These are phyloP conservation scores for Boeremia lycopersici DNA, from an alignment of 2,329 filamentous ascomycete species.

Conservation along the genomic window DNA sequence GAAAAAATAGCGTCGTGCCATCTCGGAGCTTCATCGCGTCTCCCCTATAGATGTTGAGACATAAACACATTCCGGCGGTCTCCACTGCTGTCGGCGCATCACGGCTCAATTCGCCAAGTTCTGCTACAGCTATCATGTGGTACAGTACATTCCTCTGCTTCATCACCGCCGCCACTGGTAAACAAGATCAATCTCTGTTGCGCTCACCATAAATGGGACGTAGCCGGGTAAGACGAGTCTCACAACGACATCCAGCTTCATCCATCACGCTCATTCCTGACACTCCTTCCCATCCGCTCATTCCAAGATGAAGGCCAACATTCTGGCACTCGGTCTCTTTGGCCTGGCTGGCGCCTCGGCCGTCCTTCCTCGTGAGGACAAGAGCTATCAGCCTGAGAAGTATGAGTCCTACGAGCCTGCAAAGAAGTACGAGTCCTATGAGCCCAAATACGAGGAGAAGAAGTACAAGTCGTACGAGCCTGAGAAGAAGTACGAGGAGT, in stretches of 20 bases:
- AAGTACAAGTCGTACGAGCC: not conserved
- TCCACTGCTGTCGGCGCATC: slow-evolving; percentile 5
- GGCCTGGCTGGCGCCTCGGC: slow-evolving; percentile 26
- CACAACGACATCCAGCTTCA: slow-evolving; percentile 21
- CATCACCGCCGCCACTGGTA: slow-evolving; percentile 17
- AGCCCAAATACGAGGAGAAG: not conserved
- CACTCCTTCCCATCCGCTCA: slow-evolving; percentile 22
- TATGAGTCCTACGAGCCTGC: not conserved
- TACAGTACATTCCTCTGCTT: slow-evolving; percentile 30
- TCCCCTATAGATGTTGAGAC: not conserved
- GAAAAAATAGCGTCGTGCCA: not conserved
- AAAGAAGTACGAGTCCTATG: not conserved
- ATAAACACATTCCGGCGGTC: slow-evolving; percentile 6
- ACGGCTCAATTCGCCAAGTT: slow-evolving; percentile 20
- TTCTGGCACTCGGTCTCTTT: slow-evolving; percentile 22
- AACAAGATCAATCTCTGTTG: slow-evolving; percentile 34
- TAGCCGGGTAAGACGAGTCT: slow-evolving; percentile 28
- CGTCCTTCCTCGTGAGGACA: slow-evolving; percentile 13
- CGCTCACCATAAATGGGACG: slow-evolving; percentile 36
- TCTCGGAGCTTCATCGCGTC: not conserved
- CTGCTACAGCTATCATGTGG: slow-evolving; percentile 24
- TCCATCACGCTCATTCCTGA: slow-evolving; percentile 27
- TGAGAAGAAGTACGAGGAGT: not conserved
- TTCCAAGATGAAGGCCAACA: slow-evolving; percentile 31
- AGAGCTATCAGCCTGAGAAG: not conserved